Conservation (phyloP, 2,329 filamentous ascomycete species). For the Aureobasidium sp. region DNA sequence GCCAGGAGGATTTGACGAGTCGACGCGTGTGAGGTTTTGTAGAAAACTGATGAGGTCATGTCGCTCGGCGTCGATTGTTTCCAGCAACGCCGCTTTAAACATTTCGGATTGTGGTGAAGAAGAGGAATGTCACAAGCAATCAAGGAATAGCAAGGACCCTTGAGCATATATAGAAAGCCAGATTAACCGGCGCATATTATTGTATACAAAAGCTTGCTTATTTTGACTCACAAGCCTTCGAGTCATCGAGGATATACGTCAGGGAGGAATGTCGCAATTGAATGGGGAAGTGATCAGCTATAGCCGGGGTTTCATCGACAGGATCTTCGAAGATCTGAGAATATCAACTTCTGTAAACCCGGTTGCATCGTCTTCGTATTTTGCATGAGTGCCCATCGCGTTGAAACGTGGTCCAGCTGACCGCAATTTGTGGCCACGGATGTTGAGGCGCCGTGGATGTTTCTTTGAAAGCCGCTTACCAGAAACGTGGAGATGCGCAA, state of each 20-base stretch:
- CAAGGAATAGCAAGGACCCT: neutral
- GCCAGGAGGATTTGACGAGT: constrained; percentile 35
- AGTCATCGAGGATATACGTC: constrained; percentile 1
- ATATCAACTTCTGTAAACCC: neutral
- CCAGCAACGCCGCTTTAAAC: constrained; percentile 22
- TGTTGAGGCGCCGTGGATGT: neutral
- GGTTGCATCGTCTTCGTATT: neutral
- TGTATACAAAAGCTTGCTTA: constrained; percentile 7
- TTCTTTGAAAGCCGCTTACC: neutral
- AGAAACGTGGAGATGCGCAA: neutral
- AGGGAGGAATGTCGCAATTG: neutral
- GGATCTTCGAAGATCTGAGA: neutral
- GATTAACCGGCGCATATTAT: neutral
- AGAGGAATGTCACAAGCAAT: neutral
- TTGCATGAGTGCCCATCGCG: neutral
- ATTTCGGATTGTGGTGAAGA: neutral
- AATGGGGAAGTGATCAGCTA: neutral
- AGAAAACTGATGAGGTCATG: constrained; percentile 27
- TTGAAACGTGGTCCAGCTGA: neutral
- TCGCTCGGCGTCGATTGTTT: constrained; percentile 23
- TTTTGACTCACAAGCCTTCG: constrained; percentile 6
- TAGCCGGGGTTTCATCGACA: neutral
- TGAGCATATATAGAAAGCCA: neutral
- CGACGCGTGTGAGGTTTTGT: constrained; percentile 29
- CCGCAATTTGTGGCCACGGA: neutral